Base-by-base conservation (phyloP, 169 alveolate genomes). In the Cyclospora cayetanensis region DNA sequence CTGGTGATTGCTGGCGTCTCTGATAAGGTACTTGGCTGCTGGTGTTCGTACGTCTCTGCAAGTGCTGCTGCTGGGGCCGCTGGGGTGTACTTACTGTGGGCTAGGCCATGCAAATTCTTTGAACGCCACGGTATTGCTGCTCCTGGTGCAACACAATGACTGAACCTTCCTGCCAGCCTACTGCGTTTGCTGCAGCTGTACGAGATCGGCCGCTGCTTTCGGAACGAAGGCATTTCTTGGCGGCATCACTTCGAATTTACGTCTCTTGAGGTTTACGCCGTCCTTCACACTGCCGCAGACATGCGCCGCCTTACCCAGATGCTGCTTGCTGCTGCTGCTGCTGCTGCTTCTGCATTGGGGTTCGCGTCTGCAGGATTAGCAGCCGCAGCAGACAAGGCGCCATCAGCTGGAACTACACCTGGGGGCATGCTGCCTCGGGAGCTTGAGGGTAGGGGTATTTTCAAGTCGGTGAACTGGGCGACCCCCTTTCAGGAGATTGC, bases 171-270 rank as follows among this genome's bases (percentile, higher is more conserved):
- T 60, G 74, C 27, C 22, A 27, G 4, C 11, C 11, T 25, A 12
- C 34, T 60, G 74, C 11, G 74, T 60, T 95, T 95, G 34, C 98
- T 97, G 52, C 91, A 95, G 53, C 99, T 99, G 12, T 99, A 96
- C 93, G 99, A 99, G 96, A 97, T 99, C 50, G 99, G 99, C 43
- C 98, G 98, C 93, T 96, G 97, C 91, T 99, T 99, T 95, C 97
- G 99, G 93, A 99, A 99, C 94, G 99, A 99, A 96, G 95, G 99
- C 3, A 97, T 98, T 66, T 98, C 98, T 90, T 85, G 95, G 83
- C 95, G 98, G 18, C 99, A 99, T 93, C 98, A 99, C 92, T 99
- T 99, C 25, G 99, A 99, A 95, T 99, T 98, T 95, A 98, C 99
- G 9, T 97, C 99, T 53, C 94, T 98, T 90, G 99, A 99, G 93